phyloP scores from a whole-genome alignment of 1,139 yeast species.

The Blastobotrys indianensis region DNA sequence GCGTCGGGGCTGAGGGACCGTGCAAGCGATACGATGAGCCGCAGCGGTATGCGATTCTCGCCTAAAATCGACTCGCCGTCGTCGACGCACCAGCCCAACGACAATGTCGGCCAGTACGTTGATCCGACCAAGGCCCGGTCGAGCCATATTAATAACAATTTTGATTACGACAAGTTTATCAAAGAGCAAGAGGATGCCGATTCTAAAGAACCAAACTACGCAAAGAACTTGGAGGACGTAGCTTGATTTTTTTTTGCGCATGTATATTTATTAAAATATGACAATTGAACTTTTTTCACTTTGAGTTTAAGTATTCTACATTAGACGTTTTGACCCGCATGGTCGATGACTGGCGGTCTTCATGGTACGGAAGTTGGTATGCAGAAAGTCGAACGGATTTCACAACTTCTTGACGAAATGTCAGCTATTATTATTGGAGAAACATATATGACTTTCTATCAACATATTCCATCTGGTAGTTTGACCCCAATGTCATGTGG shows the following conservation, averaged over 20 bases:
- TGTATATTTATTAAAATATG: not conserved
- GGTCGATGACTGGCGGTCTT: no score
- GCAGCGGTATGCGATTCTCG: slow-evolving; percentile 5
- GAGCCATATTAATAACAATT: slow-evolving; percentile 17
- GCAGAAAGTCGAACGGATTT: no score
- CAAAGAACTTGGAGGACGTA: not conserved
- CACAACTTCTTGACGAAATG: no score
- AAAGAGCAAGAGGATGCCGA: slow-evolving; percentile 14
- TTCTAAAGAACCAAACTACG: not conserved
- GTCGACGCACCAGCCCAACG: no score
- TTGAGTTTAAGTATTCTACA: no score
- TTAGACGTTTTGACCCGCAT: no score
- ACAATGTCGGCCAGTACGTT: not conserved
- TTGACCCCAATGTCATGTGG: no score
- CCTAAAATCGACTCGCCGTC: not conserved
- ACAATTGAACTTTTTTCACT: no score
- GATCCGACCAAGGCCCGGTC: slow-evolving; percentile 14
- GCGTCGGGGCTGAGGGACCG: slow-evolving; percentile 2
- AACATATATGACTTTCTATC: no score
- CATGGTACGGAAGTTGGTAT: no score
- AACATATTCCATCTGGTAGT: no score
- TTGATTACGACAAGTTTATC: slow-evolving; percentile 20
- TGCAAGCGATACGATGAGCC: not conserved
- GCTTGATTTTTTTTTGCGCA: not conserved
- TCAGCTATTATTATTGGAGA: no score